phyloP scores from a whole-genome alignment of 306 rosid species.

The Acacia crassicarpa region DNA sequence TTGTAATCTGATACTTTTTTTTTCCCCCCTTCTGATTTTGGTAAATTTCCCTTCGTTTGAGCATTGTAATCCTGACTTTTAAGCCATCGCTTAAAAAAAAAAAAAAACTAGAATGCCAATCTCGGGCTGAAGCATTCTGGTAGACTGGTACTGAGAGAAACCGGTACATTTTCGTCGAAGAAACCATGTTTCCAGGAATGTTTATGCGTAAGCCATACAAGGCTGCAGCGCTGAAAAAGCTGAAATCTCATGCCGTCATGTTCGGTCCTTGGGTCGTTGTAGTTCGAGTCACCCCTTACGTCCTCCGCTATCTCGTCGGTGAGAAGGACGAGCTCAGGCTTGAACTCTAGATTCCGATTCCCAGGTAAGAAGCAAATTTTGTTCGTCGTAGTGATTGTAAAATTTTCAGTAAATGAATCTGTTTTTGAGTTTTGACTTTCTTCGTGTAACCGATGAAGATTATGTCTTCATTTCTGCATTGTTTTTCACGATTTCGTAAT shows the following conservation, averaged over 20 bases:
- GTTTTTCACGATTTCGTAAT: not conserved
- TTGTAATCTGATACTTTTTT: too few species aligned
- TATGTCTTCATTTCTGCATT: not conserved
- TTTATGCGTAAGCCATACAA: slow-evolving; percentile 94
- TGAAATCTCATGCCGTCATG: slow-evolving; percentile 70
- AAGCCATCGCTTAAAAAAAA: too few species aligned
- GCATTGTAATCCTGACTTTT: too few species aligned
- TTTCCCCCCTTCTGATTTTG: too few species aligned
- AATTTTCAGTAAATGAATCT: not conserved
- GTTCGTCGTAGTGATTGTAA: not conserved
- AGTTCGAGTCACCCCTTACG: slow-evolving; percentile 76
- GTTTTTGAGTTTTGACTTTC: not conserved
- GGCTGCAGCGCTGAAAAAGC: slow-evolving; percentile 81
- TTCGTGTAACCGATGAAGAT: not conserved
- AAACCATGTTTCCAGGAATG: slow-evolving; percentile 89
- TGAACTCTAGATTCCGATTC: slow-evolving; percentile 46
- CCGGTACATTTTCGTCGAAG: not conserved
- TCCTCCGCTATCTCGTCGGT: slow-evolving; percentile 63
- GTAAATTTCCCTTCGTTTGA: too few species aligned
- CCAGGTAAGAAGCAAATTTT: slow-evolving; percentile 32
- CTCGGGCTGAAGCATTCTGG: not conserved
- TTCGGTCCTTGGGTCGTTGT: slow-evolving; percentile 87
- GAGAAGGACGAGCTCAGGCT: slow-evolving; percentile 86
- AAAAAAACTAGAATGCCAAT: not conserved
- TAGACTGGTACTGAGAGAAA: not conserved